Base-by-base conservation (phyloP, 331 rosid species). In the Malus hybrid region DNA sequence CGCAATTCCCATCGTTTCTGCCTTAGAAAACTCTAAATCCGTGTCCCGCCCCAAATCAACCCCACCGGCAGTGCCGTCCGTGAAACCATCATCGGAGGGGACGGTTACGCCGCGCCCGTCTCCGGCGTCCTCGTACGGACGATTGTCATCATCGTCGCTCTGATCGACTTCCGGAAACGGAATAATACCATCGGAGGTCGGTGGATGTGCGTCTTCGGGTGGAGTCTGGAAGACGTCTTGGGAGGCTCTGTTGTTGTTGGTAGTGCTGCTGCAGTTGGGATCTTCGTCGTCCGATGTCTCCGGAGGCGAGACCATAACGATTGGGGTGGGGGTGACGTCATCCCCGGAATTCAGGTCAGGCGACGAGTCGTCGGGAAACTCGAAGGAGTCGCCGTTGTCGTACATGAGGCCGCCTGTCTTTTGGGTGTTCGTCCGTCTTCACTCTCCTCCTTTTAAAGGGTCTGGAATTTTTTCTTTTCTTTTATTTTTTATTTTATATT, bases 191-290 rank as follows among this genome's bases (percentile, higher is more conserved):
- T 54, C 80, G 33, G 82, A 79, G 54, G 82, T 77, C 15, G 59
- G 65, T 7, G 34, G 52, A 50, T 80, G 55, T 0, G 86, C 36
- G 10, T 78, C 76, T 74, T 89, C 88, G 1, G 91, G 90, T 3
- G 87, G 91, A 3, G 91, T 89, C 72, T 81, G 85, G 33, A 83
- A 89, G 9, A 77, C 83, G 28, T 89, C 86, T 64, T 76, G 81
- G 10, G 80, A 57, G 74, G 20, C 61, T 34, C 65, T 65, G 59
- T 57, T 48, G 7, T 54, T 42, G 13, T 16, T 3, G 68, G 1
- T 16, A 13, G 2, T 7, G 6, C 31, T 42, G 48, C 67, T 29
- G 18, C 65, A 31, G 48, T 42, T 42, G 48, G 48, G 48, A 42
- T 7, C 67, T 0, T 36, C 39, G 5, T 39, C 76, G 2, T 75